Percentiles rank a stretch among this genome's conserved stretches.
Evolutionary conservation across 73 alveolate species (phyloP).

Genomic region (Tetrahymena borealis): DNA sequence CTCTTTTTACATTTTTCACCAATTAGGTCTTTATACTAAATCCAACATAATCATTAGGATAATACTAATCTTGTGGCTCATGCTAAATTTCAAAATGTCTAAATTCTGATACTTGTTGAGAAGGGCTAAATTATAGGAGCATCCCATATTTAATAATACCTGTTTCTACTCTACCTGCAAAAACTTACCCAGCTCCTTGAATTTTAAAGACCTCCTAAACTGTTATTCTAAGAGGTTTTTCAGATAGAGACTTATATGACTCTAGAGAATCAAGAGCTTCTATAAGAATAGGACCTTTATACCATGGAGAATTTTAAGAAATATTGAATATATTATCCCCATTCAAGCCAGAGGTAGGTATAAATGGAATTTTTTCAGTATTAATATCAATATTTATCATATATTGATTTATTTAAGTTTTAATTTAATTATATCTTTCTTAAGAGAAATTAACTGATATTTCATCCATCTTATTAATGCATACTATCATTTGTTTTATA

Average conservation of each 20-base stretch:
- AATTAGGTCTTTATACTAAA: slow-evolving; percentile 47
- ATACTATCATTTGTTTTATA: slow-evolving; percentile 59
- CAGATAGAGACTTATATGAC: slow-evolving; percentile 49
- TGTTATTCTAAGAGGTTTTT: slow-evolving; percentile 68
- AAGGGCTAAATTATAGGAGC: slow-evolving; percentile 55
- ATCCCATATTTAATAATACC: slow-evolving; percentile 62
- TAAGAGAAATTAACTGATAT: slow-evolving; percentile 41
- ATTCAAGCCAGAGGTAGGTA: slow-evolving; percentile 61
- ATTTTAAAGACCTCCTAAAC: slow-evolving; percentile 71
- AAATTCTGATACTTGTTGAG: slow-evolving; percentile 49
- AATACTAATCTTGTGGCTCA: slow-evolving; percentile 51
- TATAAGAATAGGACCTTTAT: slow-evolving; percentile 50
- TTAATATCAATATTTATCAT: slow-evolving; percentile 55
- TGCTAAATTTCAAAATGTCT: slow-evolving; percentile 65
- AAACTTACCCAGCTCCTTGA: slow-evolving; percentile 70
- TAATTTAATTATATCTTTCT: slow-evolving; percentile 51
- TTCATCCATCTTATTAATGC: slow-evolving; percentile 63
- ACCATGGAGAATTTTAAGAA: slow-evolving; percentile 62
- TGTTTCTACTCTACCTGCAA: slow-evolving; percentile 71
- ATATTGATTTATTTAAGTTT: slow-evolving; percentile 40
- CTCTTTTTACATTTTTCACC: slow-evolving; percentile 53
- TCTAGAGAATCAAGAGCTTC: slow-evolving; percentile 51
- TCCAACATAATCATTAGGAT: slow-evolving; percentile 70
- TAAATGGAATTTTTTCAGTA: slow-evolving; percentile 49
- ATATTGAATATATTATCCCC: slow-evolving; percentile 56